These are phyloP conservation scores for Eimeria praecox DNA, from an alignment of 169 alveolate genomes.

Conservation along the genomic window DNA sequence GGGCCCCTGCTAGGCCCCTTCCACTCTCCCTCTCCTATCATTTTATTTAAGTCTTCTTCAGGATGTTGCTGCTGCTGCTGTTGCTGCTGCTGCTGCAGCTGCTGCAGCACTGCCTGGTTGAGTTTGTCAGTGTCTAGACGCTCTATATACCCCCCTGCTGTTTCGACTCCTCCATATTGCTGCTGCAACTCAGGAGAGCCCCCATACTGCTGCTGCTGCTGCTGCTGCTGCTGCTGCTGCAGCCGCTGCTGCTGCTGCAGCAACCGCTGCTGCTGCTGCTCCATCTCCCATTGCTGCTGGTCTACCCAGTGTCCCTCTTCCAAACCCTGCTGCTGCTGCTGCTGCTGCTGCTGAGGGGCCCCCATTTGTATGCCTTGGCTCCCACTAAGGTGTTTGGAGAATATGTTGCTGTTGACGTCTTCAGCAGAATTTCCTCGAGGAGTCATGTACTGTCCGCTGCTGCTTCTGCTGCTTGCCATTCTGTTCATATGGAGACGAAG, in stretches of 20 bases:
- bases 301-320: slow-evolving; percentile 26
- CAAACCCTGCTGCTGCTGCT: neutral
- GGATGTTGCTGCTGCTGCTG: neutral
- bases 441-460: slow-evolving; percentile 57
- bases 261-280: slow-evolving; percentile 23
- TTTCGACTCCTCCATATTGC: neutral
- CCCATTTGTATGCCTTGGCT: slow-evolving; percentile 24
- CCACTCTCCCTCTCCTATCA: slow-evolving; percentile 52
- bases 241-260: neutral
- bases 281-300: slow-evolving; percentile 42
- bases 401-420: neutral
- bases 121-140: neutral
- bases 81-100: slow-evolving; percentile 40
- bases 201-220: neutral
- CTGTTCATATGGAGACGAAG: neutral
- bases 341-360: slow-evolving; percentile 41
- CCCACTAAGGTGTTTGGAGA: neutral
- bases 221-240: neutral
- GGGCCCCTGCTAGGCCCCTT: neutral
- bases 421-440: slow-evolving; percentile 19
- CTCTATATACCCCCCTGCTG: neutral
- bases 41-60: slow-evolving; percentile 14
- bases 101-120: neutral
- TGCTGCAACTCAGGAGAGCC: neutral
- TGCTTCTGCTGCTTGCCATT: slow-evolving; percentile 34